Evolutionary conservation across 805 yeast genomes (phyloP), one percentile per base, ranked within the genome.

Genomic region (Metschnikowia kofuensis): DNA sequence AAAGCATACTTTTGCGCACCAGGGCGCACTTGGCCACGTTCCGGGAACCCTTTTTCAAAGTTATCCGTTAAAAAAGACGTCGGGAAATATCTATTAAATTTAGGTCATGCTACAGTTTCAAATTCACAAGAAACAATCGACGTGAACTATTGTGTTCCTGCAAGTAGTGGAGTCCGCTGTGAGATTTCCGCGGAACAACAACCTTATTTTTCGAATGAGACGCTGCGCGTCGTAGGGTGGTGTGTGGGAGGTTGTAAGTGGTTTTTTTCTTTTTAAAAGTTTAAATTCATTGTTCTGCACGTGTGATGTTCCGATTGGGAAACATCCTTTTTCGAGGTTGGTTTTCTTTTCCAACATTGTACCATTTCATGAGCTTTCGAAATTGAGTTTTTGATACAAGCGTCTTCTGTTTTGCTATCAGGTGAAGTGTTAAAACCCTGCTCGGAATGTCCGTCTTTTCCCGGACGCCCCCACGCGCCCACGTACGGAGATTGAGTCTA

Each of bases 111-210:
- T 29, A n/a, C 31, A 27, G 11, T 26, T 30, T 26, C 26, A 21
- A 43, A 32, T n/a, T 15, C 34, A 26, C 14, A 14, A 30, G 9
- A 29, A 11, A 31, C 29, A 21, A 29, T 7, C 6, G 26, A 35
- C 30, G 44, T 38, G 27, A 32, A 7, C 10, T 35, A 45, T 45
- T 45, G 48, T 7, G 15, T 14, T 29, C 13, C 38, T 42, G 45
- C 38, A 32, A 21, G 26, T 29, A n/a, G 15, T 11, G 14, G 39
- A 35, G 34, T 26, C 50, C 42, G 50, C 40, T n/a, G 27, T 14
- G 32, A 32, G 43, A 47, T 47, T 47, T 42, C 50, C 42, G n/a
- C 39, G 38, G 28, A 35, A 40, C 35, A 13, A 38, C 16, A 38
- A 21, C 21, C 21, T 21, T 21, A 21, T 21, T 21, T 21, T 3